These are phyloP conservation scores for Polygonum maritimum DNA, from an alignment of 148 eudicot species.

Conservation along the genomic window DNA sequence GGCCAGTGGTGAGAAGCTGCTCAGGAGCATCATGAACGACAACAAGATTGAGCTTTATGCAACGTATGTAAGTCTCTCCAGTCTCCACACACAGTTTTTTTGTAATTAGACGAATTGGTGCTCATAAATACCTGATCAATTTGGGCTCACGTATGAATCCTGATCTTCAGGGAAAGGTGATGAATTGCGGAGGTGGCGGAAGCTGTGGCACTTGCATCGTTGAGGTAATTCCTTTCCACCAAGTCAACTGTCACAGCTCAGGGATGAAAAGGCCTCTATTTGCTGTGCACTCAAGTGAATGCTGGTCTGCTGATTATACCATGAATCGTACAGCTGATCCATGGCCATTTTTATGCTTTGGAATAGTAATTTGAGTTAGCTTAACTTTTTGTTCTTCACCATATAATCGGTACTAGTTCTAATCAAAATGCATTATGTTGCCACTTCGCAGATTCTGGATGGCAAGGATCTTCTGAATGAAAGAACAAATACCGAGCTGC, in stretches of 20 bases:
- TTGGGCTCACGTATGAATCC: not conserved
- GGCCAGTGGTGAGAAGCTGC: conserved; percentile 79
- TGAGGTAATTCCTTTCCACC: conserved; percentile 37
- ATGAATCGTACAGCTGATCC: not conserved
- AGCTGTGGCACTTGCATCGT: conserved; percentile 95
- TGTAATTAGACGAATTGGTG: not conserved
- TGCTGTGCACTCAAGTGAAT: not conserved
- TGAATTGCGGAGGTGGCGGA: conserved; percentile 98
- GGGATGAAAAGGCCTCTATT: no score
- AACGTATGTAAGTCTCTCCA: conserved; percentile 56
- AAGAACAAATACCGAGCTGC: conserved; percentile 74
- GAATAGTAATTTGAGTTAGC: not conserved
- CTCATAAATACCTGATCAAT: not conserved
- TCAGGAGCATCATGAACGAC: conserved; percentile 80
- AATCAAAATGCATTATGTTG: not conserved
- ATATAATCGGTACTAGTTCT: not conserved
- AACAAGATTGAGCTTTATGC: conserved; percentile 93
- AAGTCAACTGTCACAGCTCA: not conserved
- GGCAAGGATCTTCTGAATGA: conserved; percentile 89
- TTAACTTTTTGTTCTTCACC: not conserved
- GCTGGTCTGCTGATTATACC: not conserved
- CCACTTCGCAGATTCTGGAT: conserved; percentile 58
- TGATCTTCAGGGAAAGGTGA: conserved; percentile 60
- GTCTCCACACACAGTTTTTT: not conserved
- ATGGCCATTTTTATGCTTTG: not conserved